Base-by-base conservation (phyloP, 2,329 filamentous ascomycete species). In the Calcarisporium arbuscula region DNA sequence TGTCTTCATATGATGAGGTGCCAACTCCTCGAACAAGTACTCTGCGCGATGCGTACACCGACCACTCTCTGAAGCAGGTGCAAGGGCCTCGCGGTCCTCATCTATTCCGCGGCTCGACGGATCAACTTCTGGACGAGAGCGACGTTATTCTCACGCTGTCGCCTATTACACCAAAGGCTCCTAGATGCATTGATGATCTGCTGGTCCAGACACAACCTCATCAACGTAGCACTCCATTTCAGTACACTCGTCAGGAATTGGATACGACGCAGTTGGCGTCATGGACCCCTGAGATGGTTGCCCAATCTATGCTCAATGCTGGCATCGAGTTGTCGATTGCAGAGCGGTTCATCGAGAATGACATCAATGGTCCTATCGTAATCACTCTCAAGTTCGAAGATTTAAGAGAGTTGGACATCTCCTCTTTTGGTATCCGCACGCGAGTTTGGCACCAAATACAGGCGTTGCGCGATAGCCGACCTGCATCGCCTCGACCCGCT, bases 331-430 rank as follows among this genome's bases (percentile, higher is more conserved):
- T 77, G 33, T 65, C 72, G 6, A 72, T 90, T 32, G 81, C 92
- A 9, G 81, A 94, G 51, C 85, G 83, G 48, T 95, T 98, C 51
- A 73, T 89, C 42, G 76, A 83, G 50, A 94, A 98, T 57, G 90
- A 98, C 54, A 95, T 98, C 57, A 87, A 82, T 18, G 90, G 90
- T 11, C 72, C 79, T 5, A 85, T 96, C 36, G 67, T 96, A 15
- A 79, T 94, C 34, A 88, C 90, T n/a, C 67, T 98, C 28, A 88
- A 94, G 53, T 89, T 90, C 47, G 87, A 94, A 44, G 89, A 92
- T 49, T 65, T 92, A 37, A 82, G 82, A 56, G 85, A 92, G 59
- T 71, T 92, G 14, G 80, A 81, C 45, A 90, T 92, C 36, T 70
- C 74, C 40, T 90, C 85, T 2, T 90, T 92, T 52, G 85, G 85